Evolutionary conservation across 768 basidiomycete genomes (phyloP), one percentile per base, ranked within the genome.

Genomic region (Calocybe cyanea): DNA sequence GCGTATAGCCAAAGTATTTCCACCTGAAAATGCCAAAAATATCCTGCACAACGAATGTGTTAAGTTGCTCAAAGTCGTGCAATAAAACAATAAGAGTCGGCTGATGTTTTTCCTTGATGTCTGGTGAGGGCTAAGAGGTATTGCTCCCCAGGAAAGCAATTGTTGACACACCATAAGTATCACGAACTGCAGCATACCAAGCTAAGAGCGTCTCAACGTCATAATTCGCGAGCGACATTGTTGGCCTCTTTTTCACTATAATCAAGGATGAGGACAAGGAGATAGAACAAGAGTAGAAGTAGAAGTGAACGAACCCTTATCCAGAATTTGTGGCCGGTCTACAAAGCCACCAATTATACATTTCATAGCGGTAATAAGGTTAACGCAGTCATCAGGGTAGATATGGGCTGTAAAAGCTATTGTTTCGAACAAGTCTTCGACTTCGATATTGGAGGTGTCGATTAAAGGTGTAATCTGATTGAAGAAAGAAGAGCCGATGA

Each of bases 21-120:
- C 50, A 82, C 87, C 83, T 86, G 69, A 76, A 85, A 28, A 89
- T 81, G 43, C 83, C 74, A 33, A 88, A 77, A 14, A 88, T 55
- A 54, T 90, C 86, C 55, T 83, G 78, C 38, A 90, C 60, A 2
- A 89, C 71, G 1, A 51, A 43, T 0, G 77, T 63, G 45, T 87
- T 85, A 39, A 86, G 77, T 56, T 81, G 78, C 55, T 90, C 87
- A 51, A 91, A 87, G 45, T 86, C 82, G 45, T 87, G 85, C 17
- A 90, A 55, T 10, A 89, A 56, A 7, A 85, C 67, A 18, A 82
- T 70, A 2, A 90, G 71, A 30, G 71, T 64, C 8, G 57, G 73
- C 9, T 51, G 47, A 18, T 45, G 19, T 18, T 46, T 49, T 42
- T 44, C 41, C 24, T 42, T 45, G n/a, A 43, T n/a, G 20, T 37